Evolutionary conservation across 352 stramenopile genomes (phyloP).

Genomic region (Globisporangium emineosum): DNA sequence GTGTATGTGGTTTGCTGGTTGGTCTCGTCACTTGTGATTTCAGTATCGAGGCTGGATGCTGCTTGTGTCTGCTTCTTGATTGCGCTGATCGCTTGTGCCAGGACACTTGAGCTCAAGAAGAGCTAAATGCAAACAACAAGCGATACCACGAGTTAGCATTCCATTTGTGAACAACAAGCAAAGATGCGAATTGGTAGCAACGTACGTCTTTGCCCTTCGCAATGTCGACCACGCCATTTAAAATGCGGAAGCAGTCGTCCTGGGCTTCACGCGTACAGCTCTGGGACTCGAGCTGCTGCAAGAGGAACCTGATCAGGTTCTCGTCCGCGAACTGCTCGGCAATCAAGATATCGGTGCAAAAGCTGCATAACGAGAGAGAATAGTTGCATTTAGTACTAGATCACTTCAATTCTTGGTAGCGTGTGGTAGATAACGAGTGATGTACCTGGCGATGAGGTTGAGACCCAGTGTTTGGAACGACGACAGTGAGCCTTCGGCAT

Average conservation of each 20-base stretch:
- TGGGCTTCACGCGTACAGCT: conserved; percentile 24
- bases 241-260: conserved; percentile 52
- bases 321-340: conserved; percentile 62
- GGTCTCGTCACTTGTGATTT: conserved; percentile 17
- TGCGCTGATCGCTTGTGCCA: conserved; percentile 41
- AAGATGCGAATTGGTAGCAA: background rate
- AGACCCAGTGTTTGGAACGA: conserved; percentile 75
- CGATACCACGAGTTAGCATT: background rate
- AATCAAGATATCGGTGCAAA: conserved; percentile 52
- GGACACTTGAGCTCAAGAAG: conserved; percentile 37
- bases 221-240: conserved; percentile 39
- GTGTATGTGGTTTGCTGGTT: conserved; percentile 16
- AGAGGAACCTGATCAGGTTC: conserved; percentile 47
- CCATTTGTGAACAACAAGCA: conserved; percentile 7
- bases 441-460: conserved; percentile 77
- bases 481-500: conserved; percentile 48
- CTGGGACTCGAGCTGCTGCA: conserved; percentile 44
- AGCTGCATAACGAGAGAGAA: conserved; percentile 30
- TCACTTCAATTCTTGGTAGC: background rate
- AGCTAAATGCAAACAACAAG: conserved; percentile 34
- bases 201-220: conserved; percentile 45
- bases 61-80: conserved; percentile 35
- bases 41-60: background rate
- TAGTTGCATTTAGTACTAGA: background rate
- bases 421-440: background rate